phyloP scores from a whole-genome alignment of 768 basidiomycete genomes.

The Lyophyllum shimeji region DNA sequence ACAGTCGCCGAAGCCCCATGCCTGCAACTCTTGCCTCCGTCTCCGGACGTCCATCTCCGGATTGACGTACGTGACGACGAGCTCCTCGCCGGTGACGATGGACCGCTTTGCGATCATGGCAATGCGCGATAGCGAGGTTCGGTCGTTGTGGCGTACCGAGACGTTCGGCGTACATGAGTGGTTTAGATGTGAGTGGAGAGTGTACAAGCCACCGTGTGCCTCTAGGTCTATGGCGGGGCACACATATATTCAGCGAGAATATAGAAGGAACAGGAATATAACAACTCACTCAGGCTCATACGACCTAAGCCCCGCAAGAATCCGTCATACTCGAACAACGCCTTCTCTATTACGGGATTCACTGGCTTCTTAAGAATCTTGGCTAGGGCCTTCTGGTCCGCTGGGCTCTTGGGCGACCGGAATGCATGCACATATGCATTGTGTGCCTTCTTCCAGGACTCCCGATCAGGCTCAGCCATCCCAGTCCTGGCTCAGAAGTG shows the following conservation, averaged over 20 bases:
- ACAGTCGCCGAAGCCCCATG: constrained; percentile 79
- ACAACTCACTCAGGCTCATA: constrained; percentile 74
- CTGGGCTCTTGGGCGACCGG: constrained; percentile 47
- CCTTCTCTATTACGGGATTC: constrained; percentile 45
- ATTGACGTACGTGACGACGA: constrained; percentile 78
- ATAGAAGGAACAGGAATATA: not conserved
- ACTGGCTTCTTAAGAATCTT: constrained; percentile 53
- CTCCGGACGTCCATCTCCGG: constrained; percentile 48
- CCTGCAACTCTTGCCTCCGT: constrained; percentile 54
- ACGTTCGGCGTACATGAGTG: constrained; percentile 82
- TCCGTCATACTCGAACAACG: constrained; percentile 74
- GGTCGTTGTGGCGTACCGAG: constrained; percentile 76
- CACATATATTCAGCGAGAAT: constrained; percentile 5
- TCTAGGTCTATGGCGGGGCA: constrained; percentile 58
- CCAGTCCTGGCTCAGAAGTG: constrained; percentile 11
- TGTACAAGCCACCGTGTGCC: constrained; percentile 84
- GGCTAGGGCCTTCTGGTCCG: constrained; percentile 58
- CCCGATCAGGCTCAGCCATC: constrained; percentile 55
- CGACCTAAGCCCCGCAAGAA: constrained; percentile 73
- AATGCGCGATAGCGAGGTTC: constrained; percentile 70
- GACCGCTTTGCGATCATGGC: constrained; percentile 65
- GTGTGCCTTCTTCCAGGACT: constrained; percentile 68
- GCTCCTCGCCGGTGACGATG: constrained; percentile 72
- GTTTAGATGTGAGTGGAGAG: constrained; percentile 84
- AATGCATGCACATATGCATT: constrained; percentile 61